Conservation (phyloP, 768 basidiomycete species). For the Xerocomellus intermedius region DNA sequence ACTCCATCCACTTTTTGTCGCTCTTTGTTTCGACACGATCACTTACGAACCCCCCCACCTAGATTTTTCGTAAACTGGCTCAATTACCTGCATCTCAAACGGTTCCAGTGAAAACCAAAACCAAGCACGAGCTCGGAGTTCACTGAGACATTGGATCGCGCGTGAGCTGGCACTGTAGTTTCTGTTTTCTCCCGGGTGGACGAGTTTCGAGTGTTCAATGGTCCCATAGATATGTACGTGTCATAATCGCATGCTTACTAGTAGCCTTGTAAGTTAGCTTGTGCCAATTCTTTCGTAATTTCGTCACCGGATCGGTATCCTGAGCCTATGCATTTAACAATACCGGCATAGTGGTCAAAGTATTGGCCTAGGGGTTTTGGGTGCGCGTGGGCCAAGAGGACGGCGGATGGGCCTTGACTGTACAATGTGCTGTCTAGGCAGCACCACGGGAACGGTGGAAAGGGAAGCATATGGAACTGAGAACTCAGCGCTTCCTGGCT, state of each 20-base stretch:
- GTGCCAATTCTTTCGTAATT: not conserved
- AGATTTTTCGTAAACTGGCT: conserved; percentile 33
- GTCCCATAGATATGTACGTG: not conserved
- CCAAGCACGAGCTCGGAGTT: not conserved
- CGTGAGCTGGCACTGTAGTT: not conserved
- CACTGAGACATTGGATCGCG: not conserved
- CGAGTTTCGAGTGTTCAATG: not conserved
- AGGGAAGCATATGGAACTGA: not conserved
- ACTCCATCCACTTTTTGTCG: not conserved
- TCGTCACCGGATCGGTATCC: no score
- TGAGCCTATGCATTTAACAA: not conserved
- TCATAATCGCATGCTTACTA: not conserved
- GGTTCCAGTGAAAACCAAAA: not conserved
- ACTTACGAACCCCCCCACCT: not conserved
- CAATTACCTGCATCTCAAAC: conserved; percentile 8
- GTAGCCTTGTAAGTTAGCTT: not conserved
- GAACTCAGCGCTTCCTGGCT: not conserved
- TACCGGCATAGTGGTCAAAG: not conserved
- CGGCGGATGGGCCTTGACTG: not conserved
- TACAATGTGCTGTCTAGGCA: not conserved
- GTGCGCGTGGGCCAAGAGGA: not conserved
- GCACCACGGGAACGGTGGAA: not conserved
- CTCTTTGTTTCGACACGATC: not conserved
- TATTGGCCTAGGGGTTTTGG: not conserved
- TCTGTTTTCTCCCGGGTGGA: not conserved